Evolutionary conservation across 352 stramenopile species (phyloP), one percentile per base, ranked within the genome.

Genomic region (Pelagophyceae sp.): DNA sequence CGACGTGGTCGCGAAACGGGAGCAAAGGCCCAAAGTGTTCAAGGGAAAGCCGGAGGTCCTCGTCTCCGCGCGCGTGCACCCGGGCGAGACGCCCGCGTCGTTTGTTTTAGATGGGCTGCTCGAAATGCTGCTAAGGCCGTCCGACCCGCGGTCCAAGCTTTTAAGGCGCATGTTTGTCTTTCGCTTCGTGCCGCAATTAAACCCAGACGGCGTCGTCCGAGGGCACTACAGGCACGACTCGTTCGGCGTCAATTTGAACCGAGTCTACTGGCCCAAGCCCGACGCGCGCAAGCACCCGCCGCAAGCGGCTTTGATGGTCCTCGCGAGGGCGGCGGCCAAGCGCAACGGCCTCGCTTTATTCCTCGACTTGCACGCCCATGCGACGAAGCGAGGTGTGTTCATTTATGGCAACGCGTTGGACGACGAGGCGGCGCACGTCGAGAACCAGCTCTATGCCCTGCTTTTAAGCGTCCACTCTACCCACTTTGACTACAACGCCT

Each of bases 321-420:
- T 85, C 23, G 91, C 91, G 51, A 27, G 32, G 19, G 77, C 85
- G 17, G 60, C 92, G 17, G 31, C 80, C 40, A 6, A 50, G 51
- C 78, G 19, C 76, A 85, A 0, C 82, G 80, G 38, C 20, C 81
- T 90, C 5, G 81, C 87, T n/a, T 72, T 95, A 32, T 96, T 94
- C 74, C 77, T 96, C 0, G 92, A 96, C 63, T 76, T 96, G n/a
- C 92, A 96, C 60, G 92, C 92, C 0, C 92, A 96, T 77, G 85
- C 90, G 0, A 91, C 89, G 54, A 92, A 93, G 38, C 85, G 92
- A 20, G 92, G 91, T 0, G 95, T 90, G 81, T 96, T 96, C 76
- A 87, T 96, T 15, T 96, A 93, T 79, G 92, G 91, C 0, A 96
- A 96, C 76, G 86, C 89, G 40, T 78, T 94, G 27, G 51, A 79